Evolutionary conservation across 2,329 filamentous ascomycete species (phyloP).

Genomic region (Pyricularia grisea): DNA sequence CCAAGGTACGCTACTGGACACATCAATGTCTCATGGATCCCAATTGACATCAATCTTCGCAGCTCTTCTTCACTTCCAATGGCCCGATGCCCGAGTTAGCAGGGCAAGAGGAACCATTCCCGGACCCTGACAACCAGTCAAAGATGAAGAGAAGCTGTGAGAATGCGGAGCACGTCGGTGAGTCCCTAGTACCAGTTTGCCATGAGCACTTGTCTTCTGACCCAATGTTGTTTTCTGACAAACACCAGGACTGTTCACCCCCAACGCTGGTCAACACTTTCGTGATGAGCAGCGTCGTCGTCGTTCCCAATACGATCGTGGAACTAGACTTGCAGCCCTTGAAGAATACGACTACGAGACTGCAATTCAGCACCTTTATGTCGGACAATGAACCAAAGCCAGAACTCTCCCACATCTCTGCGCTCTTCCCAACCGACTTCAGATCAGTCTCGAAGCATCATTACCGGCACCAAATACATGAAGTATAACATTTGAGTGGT

Average conservation of each 20-base stretch:
- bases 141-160: constrained; percentile 84
- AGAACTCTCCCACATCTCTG: not conserved
- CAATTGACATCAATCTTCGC: constrained; percentile 9
- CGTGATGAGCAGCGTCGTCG: constrained; percentile 68
- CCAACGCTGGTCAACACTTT: constrained; percentile 63
- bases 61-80: constrained; percentile 45
- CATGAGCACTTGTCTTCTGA: not conserved
- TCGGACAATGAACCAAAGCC: constrained; percentile 11
- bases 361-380: constrained; percentile 23
- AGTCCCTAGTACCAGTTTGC: constrained; percentile 22
- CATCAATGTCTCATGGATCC: not conserved
- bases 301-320: constrained; percentile 68
- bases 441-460: not conserved
- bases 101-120: constrained; percentile 68
- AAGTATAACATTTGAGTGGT: not conserved
- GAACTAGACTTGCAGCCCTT: constrained; percentile 61
- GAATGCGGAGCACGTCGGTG: constrained; percentile 76
- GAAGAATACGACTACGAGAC: constrained; percentile 50
- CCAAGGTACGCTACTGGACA: constrained; percentile 53
- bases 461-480: not conserved
- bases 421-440: not conserved
- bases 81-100: constrained; percentile 39
- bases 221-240: not conserved
- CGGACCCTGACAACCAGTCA: constrained; percentile 69
- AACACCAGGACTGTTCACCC: constrained; percentile 62